Base-by-base conservation (phyloP, 306 rosid genomes). In the Castanea crenata region DNA sequence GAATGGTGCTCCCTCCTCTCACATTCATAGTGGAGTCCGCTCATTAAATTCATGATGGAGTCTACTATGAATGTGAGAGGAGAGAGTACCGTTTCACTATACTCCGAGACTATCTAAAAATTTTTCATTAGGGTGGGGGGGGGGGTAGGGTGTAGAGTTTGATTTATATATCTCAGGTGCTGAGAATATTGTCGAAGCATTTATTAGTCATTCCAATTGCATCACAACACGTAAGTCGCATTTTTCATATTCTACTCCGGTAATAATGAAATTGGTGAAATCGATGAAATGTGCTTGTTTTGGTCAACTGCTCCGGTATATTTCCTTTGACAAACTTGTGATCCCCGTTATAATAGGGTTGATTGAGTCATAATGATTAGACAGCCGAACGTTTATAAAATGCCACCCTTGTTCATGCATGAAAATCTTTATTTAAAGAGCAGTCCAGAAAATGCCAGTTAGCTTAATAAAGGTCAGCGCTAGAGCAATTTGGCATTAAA, bases 291-390 rank as follows among this genome's bases (percentile, higher is more conserved):
- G 70, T 3, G 18, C 18, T 21, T 13, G 13, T 14, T 23, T 23
- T 69, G 25, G 81, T 69, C 81, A 77, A 77, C 81, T 23, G 18
- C 44, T 46, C 16, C 16, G 68, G 68, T 38, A 35, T 31, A 64
- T 67, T 38, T 8, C 46, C 46, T 38, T 54, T 55, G n/a, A 55
- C 64, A 65, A 54, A 54, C 3, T 59, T n/a, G 4, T 7, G 72
- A 19, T 19, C 4, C 19, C 72, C 72, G 52, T 35, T 35, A 5
- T 34, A 8, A 32, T 4, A 1, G 64, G 65, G 27, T 7, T 65
- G 57, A 52, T 32, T 14, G 13, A 69, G 79, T 64, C 15, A 19
- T 19, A 67, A 67, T 67, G 72, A 34, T 27, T 62, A 13, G 71
- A 67, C 52, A 19, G 27, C 51, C 19, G 46, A 65, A 18, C n/a